Percentiles rank a stretch among this genome's conserved stretches.
These are phyloP conservation scores for Yamadazyma ubonensis DNA, from an alignment of 805 yeast genomes.

Conservation along the genomic window DNA sequence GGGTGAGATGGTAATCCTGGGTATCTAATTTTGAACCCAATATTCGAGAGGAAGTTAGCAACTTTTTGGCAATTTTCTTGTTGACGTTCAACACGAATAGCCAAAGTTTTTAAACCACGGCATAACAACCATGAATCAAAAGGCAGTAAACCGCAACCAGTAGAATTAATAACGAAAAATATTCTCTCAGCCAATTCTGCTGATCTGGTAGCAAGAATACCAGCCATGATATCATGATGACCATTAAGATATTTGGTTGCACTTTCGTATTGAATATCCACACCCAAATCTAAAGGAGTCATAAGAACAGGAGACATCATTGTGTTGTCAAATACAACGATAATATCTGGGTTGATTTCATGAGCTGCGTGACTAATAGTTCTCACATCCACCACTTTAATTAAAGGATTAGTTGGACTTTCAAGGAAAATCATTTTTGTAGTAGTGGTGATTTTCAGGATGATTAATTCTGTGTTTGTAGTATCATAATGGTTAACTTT, in stretches of 20 bases:
- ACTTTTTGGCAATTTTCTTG: conserved; percentile 75
- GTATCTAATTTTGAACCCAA: conserved; percentile 77
- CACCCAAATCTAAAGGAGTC: conserved; percentile 83
- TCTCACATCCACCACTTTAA: conserved; percentile 80
- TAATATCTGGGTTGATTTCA: conserved; percentile 58
- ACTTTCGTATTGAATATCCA: conserved; percentile 88
- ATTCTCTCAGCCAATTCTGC: conserved; percentile 64
- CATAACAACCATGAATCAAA: conserved; percentile 88
- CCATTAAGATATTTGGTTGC: conserved; percentile 93
- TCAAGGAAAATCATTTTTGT: conserved; percentile 84
- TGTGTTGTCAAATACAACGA: conserved; percentile 89
- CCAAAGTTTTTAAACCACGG: conserved; percentile 85
- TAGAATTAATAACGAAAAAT: conserved; percentile 78
- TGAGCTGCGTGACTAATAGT: conserved; percentile 68
- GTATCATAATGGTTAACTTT: conserved; percentile 79
- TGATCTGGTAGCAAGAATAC: conserved; percentile 72
- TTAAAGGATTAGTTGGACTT: conserved; percentile 91
- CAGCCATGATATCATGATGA: conserved; percentile 97
- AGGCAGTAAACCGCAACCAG: conserved; percentile 90
- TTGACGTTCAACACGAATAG: conserved; percentile 83
- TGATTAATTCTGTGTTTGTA: conserved; percentile 62
- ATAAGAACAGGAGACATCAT: conserved; percentile 92
- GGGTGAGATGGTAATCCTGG: conserved; percentile 85
- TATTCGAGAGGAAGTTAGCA: conserved; percentile 67
- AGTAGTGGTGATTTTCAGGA: conserved; percentile 49